A percentile compares a stretch with the other conserved stretches of the same genome.
phyloP scores from a whole-genome alignment of 208 protist species.

The Acanthamoeba lenticulata region DNA sequence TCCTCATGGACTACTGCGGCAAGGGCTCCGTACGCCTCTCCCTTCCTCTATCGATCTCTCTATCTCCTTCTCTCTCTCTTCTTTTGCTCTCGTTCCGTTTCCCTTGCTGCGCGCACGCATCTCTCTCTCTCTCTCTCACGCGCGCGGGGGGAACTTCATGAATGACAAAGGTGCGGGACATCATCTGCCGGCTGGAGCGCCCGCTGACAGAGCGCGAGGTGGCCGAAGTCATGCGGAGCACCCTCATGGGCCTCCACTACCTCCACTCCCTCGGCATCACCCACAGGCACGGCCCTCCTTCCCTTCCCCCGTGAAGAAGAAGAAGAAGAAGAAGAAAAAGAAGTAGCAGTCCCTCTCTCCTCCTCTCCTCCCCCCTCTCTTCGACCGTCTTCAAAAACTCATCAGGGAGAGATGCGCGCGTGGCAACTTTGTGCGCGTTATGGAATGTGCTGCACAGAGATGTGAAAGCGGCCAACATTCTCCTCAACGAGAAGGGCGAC shows the following conservation, averaged over 20 bases:
- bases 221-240: background rate
- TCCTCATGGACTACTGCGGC: conserved; percentile 63
- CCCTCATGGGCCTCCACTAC: conserved; percentile 20
- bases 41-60: background rate
- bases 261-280: conserved; percentile 53
- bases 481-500: conserved; percentile 32
- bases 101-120: no score
- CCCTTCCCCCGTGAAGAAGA: background rate
- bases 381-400: no score
- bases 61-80: no score
- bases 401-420: no score
- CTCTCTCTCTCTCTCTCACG: background rate
- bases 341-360: no score
- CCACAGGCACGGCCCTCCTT: background rate
- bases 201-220: conserved; percentile 9
- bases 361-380: no score
- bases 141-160: no score
- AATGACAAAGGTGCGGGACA: background rate
- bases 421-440: background rate
- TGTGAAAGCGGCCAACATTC: conserved; percentile 57
- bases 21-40: conserved; percentile 33
- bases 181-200: conserved; percentile 16
- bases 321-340: no score
- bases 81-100: no score
- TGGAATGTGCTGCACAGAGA: background rate